phyloP scores from a whole-genome alignment of 2,329 filamentous ascomycete species.

The Aspergillus versicolor region DNA sequence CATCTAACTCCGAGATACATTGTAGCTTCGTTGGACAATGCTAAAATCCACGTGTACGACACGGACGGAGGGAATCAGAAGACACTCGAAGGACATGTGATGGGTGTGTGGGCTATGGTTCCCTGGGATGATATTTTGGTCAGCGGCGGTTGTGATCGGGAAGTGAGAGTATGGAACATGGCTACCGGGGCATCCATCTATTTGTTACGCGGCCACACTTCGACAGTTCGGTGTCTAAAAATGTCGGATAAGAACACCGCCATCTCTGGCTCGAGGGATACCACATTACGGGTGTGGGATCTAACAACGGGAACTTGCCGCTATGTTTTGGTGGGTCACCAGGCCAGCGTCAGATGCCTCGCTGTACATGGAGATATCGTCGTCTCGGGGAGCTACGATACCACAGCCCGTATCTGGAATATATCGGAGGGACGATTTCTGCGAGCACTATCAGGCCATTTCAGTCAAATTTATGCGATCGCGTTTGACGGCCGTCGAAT shows the following conservation, averaged over 20 bases:
- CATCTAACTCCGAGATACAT: slow-evolving; percentile 96
- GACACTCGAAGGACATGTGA: slow-evolving; percentile 90
- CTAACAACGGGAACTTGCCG: slow-evolving; percentile 82
- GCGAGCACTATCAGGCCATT: slow-evolving; percentile 87
- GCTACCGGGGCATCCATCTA: slow-evolving; percentile 77
- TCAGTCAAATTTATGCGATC: slow-evolving; percentile 98
- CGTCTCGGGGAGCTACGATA: slow-evolving; percentile 98
- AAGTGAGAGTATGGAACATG: slow-evolving; percentile 96
- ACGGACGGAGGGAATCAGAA: slow-evolving; percentile 84
- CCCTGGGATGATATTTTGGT: slow-evolving; percentile 95
- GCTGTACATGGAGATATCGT: slow-evolving; percentile 96
- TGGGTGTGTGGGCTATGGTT: slow-evolving; percentile 99
- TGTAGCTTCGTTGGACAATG: slow-evolving; percentile 94
- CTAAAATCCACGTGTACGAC: slow-evolving; percentile 97
- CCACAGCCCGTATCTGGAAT: slow-evolving; percentile 94
- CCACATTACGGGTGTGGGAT: slow-evolving; percentile 93
- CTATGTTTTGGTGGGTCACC: slow-evolving; percentile 90
- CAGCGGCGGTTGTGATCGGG: slow-evolving; percentile 92
- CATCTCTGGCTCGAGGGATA: slow-evolving; percentile 94
- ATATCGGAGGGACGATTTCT: slow-evolving; percentile 93
- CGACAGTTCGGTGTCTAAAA: slow-evolving; percentile 93
- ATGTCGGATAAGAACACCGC: slow-evolving; percentile 94
- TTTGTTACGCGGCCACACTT: slow-evolving; percentile 89
- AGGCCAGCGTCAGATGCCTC: slow-evolving; percentile 90
- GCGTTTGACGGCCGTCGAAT: slow-evolving; percentile 93